Percentiles rank a stretch among this genome's conserved stretches.
phyloP scores from a whole-genome alignment of 805 yeast genomes.

The Yarrowia phangngaensis region DNA sequence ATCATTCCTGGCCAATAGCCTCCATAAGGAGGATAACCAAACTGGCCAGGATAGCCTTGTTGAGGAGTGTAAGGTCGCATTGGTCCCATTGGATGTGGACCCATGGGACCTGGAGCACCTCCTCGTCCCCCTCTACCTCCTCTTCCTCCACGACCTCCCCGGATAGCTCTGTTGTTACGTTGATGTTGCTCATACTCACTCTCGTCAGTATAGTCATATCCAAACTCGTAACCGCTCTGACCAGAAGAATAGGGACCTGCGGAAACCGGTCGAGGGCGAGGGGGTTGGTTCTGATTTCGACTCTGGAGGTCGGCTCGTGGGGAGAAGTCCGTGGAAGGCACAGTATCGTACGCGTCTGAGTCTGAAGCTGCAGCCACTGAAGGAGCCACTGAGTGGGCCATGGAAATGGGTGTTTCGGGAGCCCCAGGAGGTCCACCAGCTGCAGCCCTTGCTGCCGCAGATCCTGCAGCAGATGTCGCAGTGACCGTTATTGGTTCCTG shows the following conservation, averaged over 20 bases:
- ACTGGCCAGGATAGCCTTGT: slow-evolving; percentile 6
- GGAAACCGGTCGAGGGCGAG: not conserved
- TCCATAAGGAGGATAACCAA: slow-evolving; percentile 2
- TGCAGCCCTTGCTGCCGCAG: slow-evolving; percentile 21
- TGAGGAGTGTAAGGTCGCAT: not conserved
- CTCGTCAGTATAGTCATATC: slow-evolving; percentile 16
- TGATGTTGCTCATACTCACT: slow-evolving; percentile 20
- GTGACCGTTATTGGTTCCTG: slow-evolving; percentile 1
- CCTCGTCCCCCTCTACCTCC: not conserved
- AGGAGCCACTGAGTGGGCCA: slow-evolving; percentile 18
- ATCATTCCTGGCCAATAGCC: slow-evolving; percentile 20
- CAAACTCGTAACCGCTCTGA: slow-evolving; percentile 10
- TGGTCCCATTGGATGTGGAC: no score
- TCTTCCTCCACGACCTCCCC: slow-evolving; percentile 9
- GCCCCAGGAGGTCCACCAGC: slow-evolving; percentile 15
- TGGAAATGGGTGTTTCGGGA: slow-evolving; percentile 11
- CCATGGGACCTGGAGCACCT: not conserved
- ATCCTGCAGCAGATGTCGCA: slow-evolving; percentile 13
- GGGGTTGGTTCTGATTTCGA: slow-evolving; percentile 2
- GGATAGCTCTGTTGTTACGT: not conserved
- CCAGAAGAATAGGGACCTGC: slow-evolving; percentile 15
- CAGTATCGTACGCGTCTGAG: slow-evolving; percentile 17
- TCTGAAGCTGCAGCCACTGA: slow-evolving; percentile 16
- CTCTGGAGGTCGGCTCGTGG: slow-evolving; percentile 15
- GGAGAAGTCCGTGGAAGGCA: slow-evolving; percentile 9